Conservation (phyloP, 2,329 filamentous ascomycete species). For the Basipetospora chlamydospora region DNA sequence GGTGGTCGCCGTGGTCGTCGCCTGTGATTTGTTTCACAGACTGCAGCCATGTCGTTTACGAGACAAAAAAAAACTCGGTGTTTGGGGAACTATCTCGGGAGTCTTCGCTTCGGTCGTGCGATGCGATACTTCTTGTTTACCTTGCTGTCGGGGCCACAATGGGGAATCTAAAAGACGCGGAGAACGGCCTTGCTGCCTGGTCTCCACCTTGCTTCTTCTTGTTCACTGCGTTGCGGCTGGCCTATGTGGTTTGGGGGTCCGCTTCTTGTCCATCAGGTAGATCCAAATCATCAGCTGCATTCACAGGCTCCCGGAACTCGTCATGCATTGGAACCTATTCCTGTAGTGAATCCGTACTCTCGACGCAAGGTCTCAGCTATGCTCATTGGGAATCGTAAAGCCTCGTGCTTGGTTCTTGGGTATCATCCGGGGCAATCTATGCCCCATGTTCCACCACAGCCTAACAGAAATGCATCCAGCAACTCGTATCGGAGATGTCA, state of each 20-base stretch:
- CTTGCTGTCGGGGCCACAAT: conserved; percentile 11
- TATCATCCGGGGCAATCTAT: too few relatives aligned
- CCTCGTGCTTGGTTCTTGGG: too few relatives aligned
- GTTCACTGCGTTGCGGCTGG: conserved; percentile 16
- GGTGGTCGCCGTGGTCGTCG: conserved; percentile 99
- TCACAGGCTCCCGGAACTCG: conserved; percentile 4
- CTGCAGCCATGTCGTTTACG: too few relatives aligned
- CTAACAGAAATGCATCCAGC: too few relatives aligned
- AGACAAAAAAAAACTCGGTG: too few relatives aligned
- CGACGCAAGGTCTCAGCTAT: not conserved
- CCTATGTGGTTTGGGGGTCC: not conserved
- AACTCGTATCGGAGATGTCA: too few relatives aligned
- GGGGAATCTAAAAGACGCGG: conserved; percentile 51
- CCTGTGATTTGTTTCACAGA: conserved; percentile 54
- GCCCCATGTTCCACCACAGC: too few relatives aligned
- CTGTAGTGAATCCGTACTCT: not conserved
- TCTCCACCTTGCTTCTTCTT: too few relatives aligned
- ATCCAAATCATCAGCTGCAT: conserved; percentile 6
- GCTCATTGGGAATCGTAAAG: too few relatives aligned
- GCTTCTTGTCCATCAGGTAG: conserved; percentile 4
- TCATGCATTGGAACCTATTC: not conserved
- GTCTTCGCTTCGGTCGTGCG: too few relatives aligned
- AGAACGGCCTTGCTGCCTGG: conserved; percentile 54
- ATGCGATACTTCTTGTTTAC: conserved; percentile 30
- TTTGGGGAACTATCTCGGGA: too few relatives aligned